Base-by-base conservation (phyloP, 768 basidiomycete genomes). In the Hypsizygus marmoreus region DNA sequence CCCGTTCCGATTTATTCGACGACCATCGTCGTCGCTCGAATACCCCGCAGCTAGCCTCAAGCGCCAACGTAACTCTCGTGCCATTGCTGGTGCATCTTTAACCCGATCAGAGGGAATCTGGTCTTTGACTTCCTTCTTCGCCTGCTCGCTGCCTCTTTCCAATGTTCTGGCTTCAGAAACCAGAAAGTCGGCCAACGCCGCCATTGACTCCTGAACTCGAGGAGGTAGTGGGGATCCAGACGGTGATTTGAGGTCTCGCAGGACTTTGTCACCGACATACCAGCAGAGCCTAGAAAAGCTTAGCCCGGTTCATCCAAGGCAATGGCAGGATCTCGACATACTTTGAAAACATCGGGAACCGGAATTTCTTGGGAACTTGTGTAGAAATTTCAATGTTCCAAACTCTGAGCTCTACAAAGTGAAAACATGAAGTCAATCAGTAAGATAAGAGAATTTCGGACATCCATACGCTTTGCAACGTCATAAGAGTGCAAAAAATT, bases 401-500 rank as follows among this genome's bases (percentile, higher is more conserved):
- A 17, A 99, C 80, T 48, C 82, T 81, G 14, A 98, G 74, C 68
- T 99, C 93, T 95, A 65, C 11, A 31, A 45, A 31, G 25, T 55
- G 9, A 39, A 40, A 44, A 14, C 26, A 24, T 46, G 11, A 6
- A 14, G 32, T 23, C 4, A 32, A 32, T 26, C 39, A 13, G n/a
- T 14, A 12, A 35, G 3, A 35, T 35, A 26, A 2, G 32, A 22
- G 38, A 37, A 33, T 10, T 9, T 17, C 20, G 34, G 48, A 2
- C 67, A n/a, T n/a, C n/a, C 89, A 54, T 66, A 95, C 94, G 95
- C 2, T 86, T 92, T 1, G 77, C 74, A 33, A 95, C 81, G 56
- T 92, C 85, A 65, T 88, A 93, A 6, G 93, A 95, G 67, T 99
- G 95, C 39, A 99, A 65, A 63, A 97, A 99, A 66, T 99, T 99